phyloP scores from a whole-genome alignment of 805 yeast genomes.

The Myxozyma vanderwaltii region DNA sequence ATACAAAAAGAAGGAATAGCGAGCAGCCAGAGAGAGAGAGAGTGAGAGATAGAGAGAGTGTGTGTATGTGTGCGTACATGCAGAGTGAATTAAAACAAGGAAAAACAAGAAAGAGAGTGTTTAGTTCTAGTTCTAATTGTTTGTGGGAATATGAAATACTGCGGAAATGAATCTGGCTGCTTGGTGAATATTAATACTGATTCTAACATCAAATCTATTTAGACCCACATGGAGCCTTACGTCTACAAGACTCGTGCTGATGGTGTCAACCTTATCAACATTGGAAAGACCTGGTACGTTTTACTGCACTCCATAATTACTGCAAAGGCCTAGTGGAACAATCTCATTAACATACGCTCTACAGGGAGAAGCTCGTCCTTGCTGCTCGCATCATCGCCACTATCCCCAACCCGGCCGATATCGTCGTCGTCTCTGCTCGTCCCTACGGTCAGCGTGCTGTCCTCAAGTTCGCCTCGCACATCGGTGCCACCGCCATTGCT shows the following conservation, averaged over 20 bases:
- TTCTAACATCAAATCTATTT: constrained; percentile 12
- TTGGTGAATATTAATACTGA: background rate
- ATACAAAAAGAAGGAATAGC: background rate
- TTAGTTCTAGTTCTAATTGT: background rate
- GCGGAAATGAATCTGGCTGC: background rate
- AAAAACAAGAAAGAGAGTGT: background rate
- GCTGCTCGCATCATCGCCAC: constrained; percentile 99
- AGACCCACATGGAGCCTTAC: constrained; percentile 93
- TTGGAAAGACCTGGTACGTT: constrained; percentile 90
- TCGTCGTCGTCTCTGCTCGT: constrained; percentile 98
- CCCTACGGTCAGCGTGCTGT: constrained; percentile 99
- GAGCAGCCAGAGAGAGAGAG: background rate
- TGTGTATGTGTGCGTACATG: background rate
- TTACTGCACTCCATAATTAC: too few relatives aligned
- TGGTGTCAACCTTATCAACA: constrained; percentile 98
- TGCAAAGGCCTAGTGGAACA: too few relatives aligned
- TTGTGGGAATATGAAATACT: background rate
- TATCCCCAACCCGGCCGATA: constrained; percentile 97
- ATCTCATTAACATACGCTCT: too few relatives aligned
- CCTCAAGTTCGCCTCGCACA: constrained; percentile 98
- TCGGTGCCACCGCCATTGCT: constrained; percentile 99
- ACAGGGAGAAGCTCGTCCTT: constrained; percentile 86
- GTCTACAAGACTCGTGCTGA: constrained; percentile 98
- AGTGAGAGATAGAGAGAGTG: background rate
- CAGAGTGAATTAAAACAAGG: background rate